Base-by-base conservation (phyloP, 2,329 filamentous ascomycete species). In the Ophiostoma sp. region DNA sequence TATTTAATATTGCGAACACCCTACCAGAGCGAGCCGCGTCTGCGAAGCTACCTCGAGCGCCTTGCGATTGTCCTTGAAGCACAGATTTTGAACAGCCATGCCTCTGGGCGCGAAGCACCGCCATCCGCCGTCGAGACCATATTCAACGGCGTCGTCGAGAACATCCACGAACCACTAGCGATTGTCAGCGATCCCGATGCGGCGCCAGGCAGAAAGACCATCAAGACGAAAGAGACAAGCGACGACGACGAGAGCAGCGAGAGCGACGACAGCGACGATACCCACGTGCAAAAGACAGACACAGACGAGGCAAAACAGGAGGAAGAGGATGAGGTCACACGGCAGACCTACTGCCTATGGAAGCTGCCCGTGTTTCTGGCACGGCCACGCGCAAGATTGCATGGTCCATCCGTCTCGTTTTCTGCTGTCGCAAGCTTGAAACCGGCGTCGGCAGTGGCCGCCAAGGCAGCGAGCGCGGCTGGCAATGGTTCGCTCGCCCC, bases 1-100 rank as follows among this genome's bases (percentile, higher is more conserved):
- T 89, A 92, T 78, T 83, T 94, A 75, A 85, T 93, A 12, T 85
- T 95, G 73, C 88, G 88, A 78, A 90, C 90, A 9, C 89, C 90
- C 3, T 85, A 87, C 78, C 83, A 87, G 72, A 86, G 89, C 72
- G 87, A 91, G 74, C 80, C 84, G 42, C 83, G 84, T 0, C 82
- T 94, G 25, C 85, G 87, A 72, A 85, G 87, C 48, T 89, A 89
- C 72, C 83, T 94, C 48, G 84, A 85, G 69, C 85, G 91, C 73
- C 82, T 94, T n/a, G 84, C 87, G 31, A 86, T 94, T 74, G 88
- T 86, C 61, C 81, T 95, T 8, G 91, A 94, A 78, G 89, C 87
- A 1, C 89, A 91, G 74, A 87, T 92, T 50, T 82, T 88, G 73
- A 92, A 91, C 80, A 83, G 86, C 80, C 83, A 84, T 7, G 79